Base-by-base conservation (phyloP, 306 rosid species). In the Malus domestica region DNA sequence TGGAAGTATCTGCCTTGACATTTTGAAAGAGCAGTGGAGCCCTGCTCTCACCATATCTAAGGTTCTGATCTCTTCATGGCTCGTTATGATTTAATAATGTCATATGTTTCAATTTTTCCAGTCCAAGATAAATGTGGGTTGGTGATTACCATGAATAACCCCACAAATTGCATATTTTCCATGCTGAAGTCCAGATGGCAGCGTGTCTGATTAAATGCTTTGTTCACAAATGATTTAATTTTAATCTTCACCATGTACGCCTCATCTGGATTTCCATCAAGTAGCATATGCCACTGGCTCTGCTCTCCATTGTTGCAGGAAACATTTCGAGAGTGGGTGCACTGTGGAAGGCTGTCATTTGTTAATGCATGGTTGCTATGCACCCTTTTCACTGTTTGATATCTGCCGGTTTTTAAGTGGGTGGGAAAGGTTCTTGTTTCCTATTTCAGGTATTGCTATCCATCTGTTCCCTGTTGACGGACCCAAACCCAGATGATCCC, bases 11-110 rank as follows among this genome's bases (percentile, higher is more conserved):
- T 92, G 97, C 82, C 93, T 92, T 35, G 97, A 90, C 78, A 90
- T 92, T 87, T 84, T 92, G 82, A 92, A 90, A 87, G 93, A 88
- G 81, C 91, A 92, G 61, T 88, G 96, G 97, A 88, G 97, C 74
- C 93, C 96, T 27, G 97, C 96, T 49, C 85, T 92, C 83, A 90
- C 92, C 30, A 87, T 92, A 75, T 88, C 96, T 67, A 90, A 90
- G 97, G 93, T 92, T 77, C 79, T 76, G 72, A 45, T 58, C 76
- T 86, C 76, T 27, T 67, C 25, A 45, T 60, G 63, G 51, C 78
- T 59, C 10, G 35, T 23, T 76, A 16, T 72, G 46, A 18, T 51
- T 49, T 70, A 35, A 40, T 38, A 63, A 49, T 6, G 35, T 58
- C 4, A 7, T 7, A 32, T 52, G 59, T 45, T 63, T 40, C 25